A percentile compares a stretch with the other conserved stretches of the same genome.
Conservation (phyloP, 1,284 basidiomycete genomes). For the Cutaneotrichosporon sp. region DNA sequence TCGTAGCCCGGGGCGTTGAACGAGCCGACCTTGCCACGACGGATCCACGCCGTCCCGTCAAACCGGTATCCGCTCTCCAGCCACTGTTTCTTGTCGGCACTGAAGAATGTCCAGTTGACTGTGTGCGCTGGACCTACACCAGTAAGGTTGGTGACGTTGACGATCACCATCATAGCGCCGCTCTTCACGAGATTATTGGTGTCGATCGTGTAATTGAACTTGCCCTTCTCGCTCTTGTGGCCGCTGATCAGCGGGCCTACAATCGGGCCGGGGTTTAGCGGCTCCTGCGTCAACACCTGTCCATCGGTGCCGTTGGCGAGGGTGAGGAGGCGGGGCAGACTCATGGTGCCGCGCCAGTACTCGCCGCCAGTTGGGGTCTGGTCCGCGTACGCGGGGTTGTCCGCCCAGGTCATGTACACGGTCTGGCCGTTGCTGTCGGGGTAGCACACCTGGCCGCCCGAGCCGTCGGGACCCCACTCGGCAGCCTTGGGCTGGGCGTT, state of each 20-base stretch:
- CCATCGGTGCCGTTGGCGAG: conserved; percentile 42
- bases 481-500: conserved; percentile 19
- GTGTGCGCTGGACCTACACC: conserved; percentile 7
- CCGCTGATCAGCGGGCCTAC: conserved; percentile 14
- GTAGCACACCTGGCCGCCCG: conserved; percentile 53
- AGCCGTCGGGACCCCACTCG: conserved; percentile 55
- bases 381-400: conserved; percentile 54
- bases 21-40: conserved; percentile 6
- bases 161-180: conserved; percentile 2
- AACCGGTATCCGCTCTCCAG: conserved; percentile 6
- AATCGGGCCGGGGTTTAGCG: conserved; percentile 40
- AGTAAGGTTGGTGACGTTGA: conserved; percentile 14
- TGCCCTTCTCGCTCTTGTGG: conserved; percentile 7
- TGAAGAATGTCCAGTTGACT: conserved; percentile 36
- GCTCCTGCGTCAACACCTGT: conserved; percentile 44
- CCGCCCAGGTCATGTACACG: conserved; percentile 52
- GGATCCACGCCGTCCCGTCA: conserved; percentile 2
- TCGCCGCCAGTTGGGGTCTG: conserved; percentile 46
- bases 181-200: too few relatives aligned
- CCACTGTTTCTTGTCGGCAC: conserved; percentile 21
- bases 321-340: conserved; percentile 27
- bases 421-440: conserved; percentile 32
- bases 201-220: not conserved
- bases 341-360: conserved; percentile 51
- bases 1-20: not conserved